Conservation (phyloP, 129 eudicot species). For the Artemisia annua region DNA sequence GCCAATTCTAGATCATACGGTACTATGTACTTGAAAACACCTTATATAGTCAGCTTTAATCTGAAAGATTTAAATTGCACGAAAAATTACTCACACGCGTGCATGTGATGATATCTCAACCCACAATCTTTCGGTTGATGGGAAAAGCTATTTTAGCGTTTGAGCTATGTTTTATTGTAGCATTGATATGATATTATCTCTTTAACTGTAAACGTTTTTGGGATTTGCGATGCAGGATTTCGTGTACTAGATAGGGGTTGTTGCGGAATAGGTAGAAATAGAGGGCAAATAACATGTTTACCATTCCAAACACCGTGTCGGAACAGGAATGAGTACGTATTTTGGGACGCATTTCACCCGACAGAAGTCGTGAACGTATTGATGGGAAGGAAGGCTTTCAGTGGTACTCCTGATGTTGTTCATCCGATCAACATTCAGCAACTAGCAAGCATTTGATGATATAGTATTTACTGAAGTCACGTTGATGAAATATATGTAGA, state of each 20-base stretch:
- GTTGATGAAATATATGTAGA: not conserved
- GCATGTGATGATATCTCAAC: too few species aligned
- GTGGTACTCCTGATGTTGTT: constrained; percentile 46
- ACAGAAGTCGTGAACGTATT: constrained; percentile 74
- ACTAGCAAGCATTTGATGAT: constrained; percentile 53
- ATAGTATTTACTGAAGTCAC: constrained; percentile 5
- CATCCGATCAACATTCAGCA: constrained; percentile 80
- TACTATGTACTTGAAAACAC: constrained; percentile 26
- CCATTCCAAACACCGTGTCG: constrained; percentile 84
- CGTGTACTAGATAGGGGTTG: constrained; percentile 67
- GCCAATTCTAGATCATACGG: constrained; percentile 62
- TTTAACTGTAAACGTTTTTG: not conserved
- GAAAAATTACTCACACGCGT: too few species aligned
- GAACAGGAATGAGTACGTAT: constrained; percentile 64
- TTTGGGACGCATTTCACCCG: constrained; percentile 98
- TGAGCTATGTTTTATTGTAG: too few species aligned
- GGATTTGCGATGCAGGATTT: constrained; percentile 52
- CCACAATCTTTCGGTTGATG: too few species aligned
- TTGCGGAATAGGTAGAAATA: constrained; percentile 82
- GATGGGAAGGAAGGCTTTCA: constrained; percentile 72
- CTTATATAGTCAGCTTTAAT: not conserved
- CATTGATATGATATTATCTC: not conserved
- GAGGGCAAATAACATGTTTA: constrained; percentile 89
- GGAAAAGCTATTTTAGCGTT: too few species aligned
- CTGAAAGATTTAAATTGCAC: too few species aligned